A percentile compares a stretch with the other conserved stretches of the same genome.
phyloP scores from a whole-genome alignment of 495 filamentous ascomycete genomes.

The Penicillium bovifimosum region DNA sequence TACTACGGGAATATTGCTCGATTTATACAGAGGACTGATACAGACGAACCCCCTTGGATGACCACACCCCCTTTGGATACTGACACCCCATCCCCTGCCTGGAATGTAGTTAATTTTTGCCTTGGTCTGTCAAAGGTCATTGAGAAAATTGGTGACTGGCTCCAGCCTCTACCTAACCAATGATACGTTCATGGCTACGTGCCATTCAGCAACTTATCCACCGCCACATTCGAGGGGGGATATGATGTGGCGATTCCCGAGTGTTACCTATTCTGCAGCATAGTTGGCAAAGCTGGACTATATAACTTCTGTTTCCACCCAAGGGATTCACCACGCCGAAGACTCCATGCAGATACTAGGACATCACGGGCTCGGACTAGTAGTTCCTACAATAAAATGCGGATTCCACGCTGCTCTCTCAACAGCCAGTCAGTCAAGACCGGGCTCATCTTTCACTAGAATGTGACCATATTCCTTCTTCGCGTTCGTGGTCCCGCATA shows the following conservation, averaged over 20 bases:
- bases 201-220: conserved; percentile 25
- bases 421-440: neutral
- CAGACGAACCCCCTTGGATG: too few relatives aligned
- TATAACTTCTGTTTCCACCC: conserved; percentile 17
- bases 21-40: too few relatives aligned
- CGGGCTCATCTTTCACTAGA: neutral
- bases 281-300: conserved; percentile 33
- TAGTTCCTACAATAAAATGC: conserved; percentile 20
- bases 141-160: conserved; percentile 60
- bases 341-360: conserved; percentile 24
- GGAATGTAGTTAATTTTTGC: too few relatives aligned
- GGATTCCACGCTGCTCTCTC: conserved; percentile 16
- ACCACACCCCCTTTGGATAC: too few relatives aligned
- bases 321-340: conserved; percentile 14
- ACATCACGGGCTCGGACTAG: conserved; percentile 32
- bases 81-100: too few relatives aligned
- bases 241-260: conserved; percentile 19
- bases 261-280: conserved; percentile 29
- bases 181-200: conserved; percentile 38
- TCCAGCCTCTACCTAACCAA: conserved; percentile 60
- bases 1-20: neutral
- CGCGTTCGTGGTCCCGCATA: too few relatives aligned
- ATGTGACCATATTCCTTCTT: too few relatives aligned
- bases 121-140: too few relatives aligned
- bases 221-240: conserved; percentile 14